Base-by-base conservation (phyloP, 441 rosid species). In the Euphorbia corollata region DNA sequence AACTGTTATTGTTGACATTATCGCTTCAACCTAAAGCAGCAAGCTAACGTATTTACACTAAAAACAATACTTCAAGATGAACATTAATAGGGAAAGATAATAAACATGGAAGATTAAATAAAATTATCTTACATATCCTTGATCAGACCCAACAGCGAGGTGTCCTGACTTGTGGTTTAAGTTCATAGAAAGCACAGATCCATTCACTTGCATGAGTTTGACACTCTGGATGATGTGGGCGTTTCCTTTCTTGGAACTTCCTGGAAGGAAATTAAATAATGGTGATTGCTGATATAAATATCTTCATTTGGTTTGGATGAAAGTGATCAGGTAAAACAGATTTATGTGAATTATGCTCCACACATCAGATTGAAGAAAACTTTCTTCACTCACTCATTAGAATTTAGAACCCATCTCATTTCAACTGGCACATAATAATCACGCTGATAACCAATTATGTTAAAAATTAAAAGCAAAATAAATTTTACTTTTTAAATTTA, bases 131-230 rank as follows among this genome's bases (percentile, higher is more conserved):
- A 89, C 97, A 77, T 87, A 83, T 86, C 99, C 99, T 77, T 86
- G 85, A 72, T 88, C 96, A 68, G 96, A 74, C 64, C 97, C 97
- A 68, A 89, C 72, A 55, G 86, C 90, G 54, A 94, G 85, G 78
- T 81, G 86, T 45, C 81, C 83, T 2, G 86, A 74, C 78, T 66
- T 80, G 24, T 74, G 78, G 78, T 81, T 80, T 59, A 77, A 74
- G 77, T 71, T 81, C 53, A 94, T 61, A 67, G 87, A 86, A 50
- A 82, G 83, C 61, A 91, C 79, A 57, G 86, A 67, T 65, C 96
- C 97, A 61, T 80, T 85, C 75, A 89, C 83, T 79, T 89, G 85
- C 32, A 83, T 50, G 76, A 77, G 72, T 76, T 88, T 94, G 54
- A 91, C 71, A 72, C 86, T 74, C 15, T 88, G 87, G 69, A 92